These are phyloP conservation scores for Aquilaria malaccensis DNA, from an alignment of 345 rosid genomes.

Conservation along the genomic window DNA sequence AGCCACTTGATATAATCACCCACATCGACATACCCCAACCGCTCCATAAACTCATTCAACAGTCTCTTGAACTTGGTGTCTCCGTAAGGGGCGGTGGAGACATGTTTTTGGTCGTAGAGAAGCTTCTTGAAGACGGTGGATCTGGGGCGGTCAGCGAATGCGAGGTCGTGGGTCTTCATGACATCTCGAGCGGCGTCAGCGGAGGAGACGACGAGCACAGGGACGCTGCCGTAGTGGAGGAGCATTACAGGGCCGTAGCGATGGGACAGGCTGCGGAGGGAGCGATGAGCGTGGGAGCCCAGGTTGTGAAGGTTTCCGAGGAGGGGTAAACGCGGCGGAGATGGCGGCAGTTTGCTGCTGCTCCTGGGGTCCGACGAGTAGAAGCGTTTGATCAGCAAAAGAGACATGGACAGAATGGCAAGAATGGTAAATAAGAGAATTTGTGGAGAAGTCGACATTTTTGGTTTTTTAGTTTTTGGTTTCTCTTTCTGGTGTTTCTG, in stretches of 20 bases:
- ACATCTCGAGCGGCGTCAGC: slow-evolving; percentile 37
- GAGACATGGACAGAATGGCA: too few relatives aligned
- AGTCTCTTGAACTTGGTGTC: slow-evolving; percentile 22
- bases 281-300: slow-evolving; percentile 37
- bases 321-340: slow-evolving; percentile 45
- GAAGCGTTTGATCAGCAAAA: too few relatives aligned
- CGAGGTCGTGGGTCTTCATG: slow-evolving; percentile 47
- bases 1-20: slow-evolving; percentile 31
- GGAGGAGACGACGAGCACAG: slow-evolving; percentile 46
- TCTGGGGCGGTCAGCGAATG: slow-evolving; percentile 40
- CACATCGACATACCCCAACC: slow-evolving; percentile 28
- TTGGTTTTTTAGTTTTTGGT: too few relatives aligned
- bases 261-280: slow-evolving; percentile 30
- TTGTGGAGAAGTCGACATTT: too few relatives aligned
- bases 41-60: slow-evolving; percentile 14
- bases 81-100: slow-evolving; percentile 38
- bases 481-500: too few relatives aligned
- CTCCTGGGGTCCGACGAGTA: too few relatives aligned
- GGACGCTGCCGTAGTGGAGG: slow-evolving; percentile 39
- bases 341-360: slow-evolving; percentile 22
- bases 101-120: slow-evolving; percentile 28
- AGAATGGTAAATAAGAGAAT: too few relatives aligned
- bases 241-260: slow-evolving; percentile 54
- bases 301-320: slow-evolving; percentile 59
- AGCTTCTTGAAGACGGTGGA: slow-evolving; percentile 6